Percentiles rank a stretch among this genome's conserved stretches.
Evolutionary conservation across 257 asterid species (phyloP).

Genomic region (Agastache rugosa): DNA sequence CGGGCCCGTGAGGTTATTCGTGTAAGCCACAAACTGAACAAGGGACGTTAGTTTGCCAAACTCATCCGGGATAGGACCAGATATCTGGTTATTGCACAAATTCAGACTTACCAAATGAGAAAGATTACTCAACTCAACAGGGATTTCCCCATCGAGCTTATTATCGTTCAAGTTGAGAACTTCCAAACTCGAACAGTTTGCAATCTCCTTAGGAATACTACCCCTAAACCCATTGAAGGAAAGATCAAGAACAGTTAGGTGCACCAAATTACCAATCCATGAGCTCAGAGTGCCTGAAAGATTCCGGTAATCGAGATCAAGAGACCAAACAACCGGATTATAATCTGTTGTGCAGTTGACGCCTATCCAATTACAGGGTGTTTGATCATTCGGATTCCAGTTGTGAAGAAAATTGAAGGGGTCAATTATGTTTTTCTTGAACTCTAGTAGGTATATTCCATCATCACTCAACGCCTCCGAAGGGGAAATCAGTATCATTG

Average conservation of each 20-base stretch:
- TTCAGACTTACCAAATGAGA: conserved; percentile 50
- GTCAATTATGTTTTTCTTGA: conserved; percentile 69
- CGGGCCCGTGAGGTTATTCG: conserved; percentile 77
- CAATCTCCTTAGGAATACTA: conserved; percentile 74
- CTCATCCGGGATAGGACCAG: conserved; percentile 73
- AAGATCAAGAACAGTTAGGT: conserved; percentile 64
- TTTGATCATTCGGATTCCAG: conserved; percentile 73
- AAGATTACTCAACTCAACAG: conserved; percentile 62
- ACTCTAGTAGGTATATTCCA: conserved; percentile 64
- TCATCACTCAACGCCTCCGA: conserved; percentile 67
- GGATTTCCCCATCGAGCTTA: conserved; percentile 66
- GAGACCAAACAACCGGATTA: conserved; percentile 62
- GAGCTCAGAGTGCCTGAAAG: conserved; percentile 75
- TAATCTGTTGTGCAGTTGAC: conserved; percentile 64
- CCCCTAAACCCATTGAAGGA: conserved; percentile 69
- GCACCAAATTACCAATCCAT: conserved; percentile 54
- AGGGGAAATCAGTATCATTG: conserved; percentile 44
- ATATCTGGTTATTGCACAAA: conserved; percentile 71
- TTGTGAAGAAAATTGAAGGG: conserved; percentile 46
- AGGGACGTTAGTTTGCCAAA: conserved; percentile 76
- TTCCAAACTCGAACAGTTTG: conserved; percentile 55
- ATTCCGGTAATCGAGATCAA: conserved; percentile 57
- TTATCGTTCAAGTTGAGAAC: conserved; percentile 64
- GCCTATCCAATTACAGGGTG: conserved; percentile 85
- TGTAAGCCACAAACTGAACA: conserved; percentile 75